Conservation (phyloP, 768 basidiomycete genomes). For the Lentinula sp. region DNA sequence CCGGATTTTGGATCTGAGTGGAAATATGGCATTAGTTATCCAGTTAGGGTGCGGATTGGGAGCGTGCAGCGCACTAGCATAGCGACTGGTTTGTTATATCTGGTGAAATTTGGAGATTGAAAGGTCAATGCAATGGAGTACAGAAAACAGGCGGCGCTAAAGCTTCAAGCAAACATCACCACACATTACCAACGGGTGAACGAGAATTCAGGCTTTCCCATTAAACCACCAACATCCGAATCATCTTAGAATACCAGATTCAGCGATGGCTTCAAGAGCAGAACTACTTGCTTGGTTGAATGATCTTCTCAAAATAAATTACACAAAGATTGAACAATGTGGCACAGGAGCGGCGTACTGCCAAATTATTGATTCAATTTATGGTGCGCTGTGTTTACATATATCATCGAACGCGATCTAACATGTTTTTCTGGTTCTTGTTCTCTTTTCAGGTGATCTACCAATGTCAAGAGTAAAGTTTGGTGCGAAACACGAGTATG, state of each 20-base stretch:
- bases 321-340: slow-evolving; percentile 91
- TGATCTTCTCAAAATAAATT: slow-evolving; percentile 84
- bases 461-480: slow-evolving; percentile 94
- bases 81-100: too few relatives aligned
- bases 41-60: not conserved
- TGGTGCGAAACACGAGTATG: slow-evolving; percentile 94
- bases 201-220: not conserved
- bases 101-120: too few relatives aligned
- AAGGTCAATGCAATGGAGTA: too few relatives aligned
- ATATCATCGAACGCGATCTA: slow-evolving; percentile 13
- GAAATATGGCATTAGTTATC: not conserved
- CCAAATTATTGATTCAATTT: slow-evolving; percentile 93
- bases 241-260: not conserved
- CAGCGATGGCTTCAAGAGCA: slow-evolving; percentile 51
- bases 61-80: not conserved
- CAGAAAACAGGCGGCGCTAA: not conserved
- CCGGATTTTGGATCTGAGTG: not conserved
- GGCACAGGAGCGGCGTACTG: slow-evolving; percentile 91
- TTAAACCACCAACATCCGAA: not conserved
- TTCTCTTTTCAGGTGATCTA: slow-evolving; percentile 59
- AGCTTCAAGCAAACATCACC: not conserved
- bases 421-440: slow-evolving; percentile 11
- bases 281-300: slow-evolving; percentile 94
- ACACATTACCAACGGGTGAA: not conserved
- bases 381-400: slow-evolving; percentile 39